Evolutionary conservation across 768 basidiomycete genomes (phyloP).

Genomic region (Hemileccinum impolitum): DNA sequence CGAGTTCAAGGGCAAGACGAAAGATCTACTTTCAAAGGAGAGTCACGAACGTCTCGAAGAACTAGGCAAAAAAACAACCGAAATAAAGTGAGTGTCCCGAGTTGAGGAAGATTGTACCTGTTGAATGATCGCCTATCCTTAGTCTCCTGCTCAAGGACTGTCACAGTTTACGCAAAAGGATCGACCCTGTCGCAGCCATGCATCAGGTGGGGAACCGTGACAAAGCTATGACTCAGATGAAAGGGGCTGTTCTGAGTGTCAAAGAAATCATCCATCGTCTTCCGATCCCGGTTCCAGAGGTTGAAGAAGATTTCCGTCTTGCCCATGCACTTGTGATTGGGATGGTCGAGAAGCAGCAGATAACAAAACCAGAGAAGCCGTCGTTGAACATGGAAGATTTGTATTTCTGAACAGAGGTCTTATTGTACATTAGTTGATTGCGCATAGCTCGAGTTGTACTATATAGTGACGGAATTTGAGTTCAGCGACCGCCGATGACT

Average conservation of each 20-base stretch:
- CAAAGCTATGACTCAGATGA: slow-evolving; percentile 19
- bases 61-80: slow-evolving; percentile 27
- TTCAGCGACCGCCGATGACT: no score
- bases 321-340: slow-evolving; percentile 35
- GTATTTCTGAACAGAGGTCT: neutral
- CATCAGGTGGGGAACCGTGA: slow-evolving; percentile 23
- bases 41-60: slow-evolving; percentile 36
- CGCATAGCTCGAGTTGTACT: no score
- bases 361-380: slow-evolving; percentile 16
- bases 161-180: slow-evolving; percentile 25
- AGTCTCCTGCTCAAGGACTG: slow-evolving; percentile 29
- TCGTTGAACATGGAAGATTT: slow-evolving; percentile 26
- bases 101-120: neutral
- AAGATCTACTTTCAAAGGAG: slow-evolving; percentile 26
- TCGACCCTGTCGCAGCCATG: slow-evolving; percentile 31
- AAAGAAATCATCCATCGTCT: slow-evolving; percentile 27
- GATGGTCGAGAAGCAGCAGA: slow-evolving; percentile 6
- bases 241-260: slow-evolving; percentile 24
- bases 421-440: neutral
- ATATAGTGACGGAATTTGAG: no score
- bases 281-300: slow-evolving; percentile 18
- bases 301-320: slow-evolving; percentile 24
- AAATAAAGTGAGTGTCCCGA: slow-evolving; percentile 30
- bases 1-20: slow-evolving; percentile 31
- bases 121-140: neutral